Evolutionary conservation across 805 yeast species (phyloP).

Genomic region (Schwanniomyces sp.): DNA sequence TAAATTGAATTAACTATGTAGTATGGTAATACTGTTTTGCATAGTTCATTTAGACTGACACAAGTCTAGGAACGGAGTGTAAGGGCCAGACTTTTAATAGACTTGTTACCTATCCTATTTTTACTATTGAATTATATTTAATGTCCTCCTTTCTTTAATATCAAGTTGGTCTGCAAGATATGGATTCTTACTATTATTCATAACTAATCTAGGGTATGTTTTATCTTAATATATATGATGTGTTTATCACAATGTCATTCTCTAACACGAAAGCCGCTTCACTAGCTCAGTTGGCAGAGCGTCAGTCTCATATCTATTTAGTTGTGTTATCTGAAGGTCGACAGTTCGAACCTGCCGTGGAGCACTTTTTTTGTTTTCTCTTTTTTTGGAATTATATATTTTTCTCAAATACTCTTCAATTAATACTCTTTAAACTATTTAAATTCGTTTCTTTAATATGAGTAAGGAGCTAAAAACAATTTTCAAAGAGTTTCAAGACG

Average conservation of each 20-base stretch:
- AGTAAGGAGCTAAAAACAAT: not conserved
- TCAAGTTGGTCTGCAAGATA: no score
- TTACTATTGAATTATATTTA: no score
- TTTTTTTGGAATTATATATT: not conserved
- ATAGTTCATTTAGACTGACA: no score
- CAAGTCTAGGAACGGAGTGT: no score
- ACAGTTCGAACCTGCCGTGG: slow-evolving; percentile 50
- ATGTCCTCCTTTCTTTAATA: no score
- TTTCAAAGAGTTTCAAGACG: slow-evolving; percentile 6
- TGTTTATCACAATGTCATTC: not conserved
- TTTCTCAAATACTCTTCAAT: not conserved
- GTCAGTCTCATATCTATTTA: slow-evolving; percentile 20
- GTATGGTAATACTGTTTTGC: no score
- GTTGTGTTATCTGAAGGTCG: slow-evolving; percentile 44
- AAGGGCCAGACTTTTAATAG: no score
- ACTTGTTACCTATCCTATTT: no score
- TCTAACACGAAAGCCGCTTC: slow-evolving; percentile 9
- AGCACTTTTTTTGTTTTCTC: slow-evolving; percentile 23
- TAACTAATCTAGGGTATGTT: no score
- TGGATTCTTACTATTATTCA: no score
- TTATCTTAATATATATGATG: no score
- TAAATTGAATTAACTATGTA: no score
- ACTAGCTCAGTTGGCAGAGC: slow-evolving; percentile 25
- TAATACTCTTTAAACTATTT: not conserved
- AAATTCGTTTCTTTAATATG: not conserved